Evolutionary conservation across 805 yeast species (phyloP), one percentile per base, ranked within the genome.

Genomic region (Pichia gijzeniarum): DNA sequence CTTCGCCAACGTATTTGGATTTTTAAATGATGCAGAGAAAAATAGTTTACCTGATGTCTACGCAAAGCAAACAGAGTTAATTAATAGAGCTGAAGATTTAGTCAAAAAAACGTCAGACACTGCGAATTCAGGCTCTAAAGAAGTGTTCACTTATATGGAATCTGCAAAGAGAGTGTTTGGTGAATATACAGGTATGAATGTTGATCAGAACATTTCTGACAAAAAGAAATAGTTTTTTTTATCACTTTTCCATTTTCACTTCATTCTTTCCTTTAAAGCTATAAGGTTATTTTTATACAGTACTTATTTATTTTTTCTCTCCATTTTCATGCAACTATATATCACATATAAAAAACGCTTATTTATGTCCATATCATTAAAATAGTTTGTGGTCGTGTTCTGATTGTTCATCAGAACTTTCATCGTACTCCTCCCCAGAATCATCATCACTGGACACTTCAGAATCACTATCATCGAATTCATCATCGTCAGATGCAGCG

Each of bases 111-210:
- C 80, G 10, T 78, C 73, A 48, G 55, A 66, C 30, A 39, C 54
- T n/a, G 62, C 75, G 4, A 63, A 74, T 4, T 55, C 65, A 16
- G 64, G 79, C 50, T 62, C 66, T 53, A 53, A 63, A 43, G 49
- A 57, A 32, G 50, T 78, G 37, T 63, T 68, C 44, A 55, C 58
- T 22, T 51, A 52, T 19, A 48, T 52, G 28, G 53, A 54, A 9
- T 55, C 66, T 17, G 59, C 77, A 36, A 70, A 74, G 49, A 65
- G 64, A 53, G 57, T 69, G 9, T 56, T 82, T 46, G 76, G 76
- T 32, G 72, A 71, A 14, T 62, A 71, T 52, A 81, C 90, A n/a
- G 91, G 91, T 5, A 69, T 85, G 62, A 78, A 80, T 55, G 61
- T 83, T 25, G 83, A 77, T 48, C 83, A 76, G 48, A 79, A 75